phyloP scores from a whole-genome alignment of 108 stramenopile genomes.

The Cyclostephanos tholiformis region DNA sequence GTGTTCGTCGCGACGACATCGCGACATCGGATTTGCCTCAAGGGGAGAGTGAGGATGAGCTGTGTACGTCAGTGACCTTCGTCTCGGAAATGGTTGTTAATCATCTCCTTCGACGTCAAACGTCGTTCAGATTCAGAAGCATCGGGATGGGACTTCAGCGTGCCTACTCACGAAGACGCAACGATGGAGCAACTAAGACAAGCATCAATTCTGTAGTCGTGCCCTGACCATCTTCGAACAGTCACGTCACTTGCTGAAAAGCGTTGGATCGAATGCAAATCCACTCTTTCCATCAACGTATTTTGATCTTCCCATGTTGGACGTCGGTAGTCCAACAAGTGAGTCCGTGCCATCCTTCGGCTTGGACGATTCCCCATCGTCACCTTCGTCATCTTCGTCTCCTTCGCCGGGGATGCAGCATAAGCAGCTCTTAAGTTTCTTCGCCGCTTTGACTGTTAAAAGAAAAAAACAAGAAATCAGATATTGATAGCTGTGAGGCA shows the following conservation, averaged over 20 bases:
- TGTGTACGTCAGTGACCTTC: no score
- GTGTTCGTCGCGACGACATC: no score
- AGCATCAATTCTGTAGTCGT: no score
- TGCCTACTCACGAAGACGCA: no score
- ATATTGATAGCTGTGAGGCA: not conserved
- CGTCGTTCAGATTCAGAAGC: no score
- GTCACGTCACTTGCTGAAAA: constrained; percentile 18
- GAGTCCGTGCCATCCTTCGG: constrained; percentile 13
- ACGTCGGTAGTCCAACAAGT: constrained; percentile 2
- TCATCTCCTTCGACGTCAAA: no score
- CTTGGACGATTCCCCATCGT: constrained; percentile 31
- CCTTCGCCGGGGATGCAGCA: constrained; percentile 57
- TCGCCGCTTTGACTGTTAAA: constrained; percentile 58
- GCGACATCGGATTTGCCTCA: no score
- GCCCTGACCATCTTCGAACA: not conserved
- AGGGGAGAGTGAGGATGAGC: no score
- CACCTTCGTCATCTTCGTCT: constrained; percentile 53
- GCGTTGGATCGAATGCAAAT: constrained; percentile 50
- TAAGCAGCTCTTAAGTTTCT: constrained; percentile 51
- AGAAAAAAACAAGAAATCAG: not conserved
- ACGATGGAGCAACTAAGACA: not conserved
- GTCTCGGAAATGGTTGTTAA: no score
- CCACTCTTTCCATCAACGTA: constrained; percentile 48
- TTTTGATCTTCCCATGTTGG: constrained; percentile 19
- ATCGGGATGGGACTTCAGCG: no score